Conservation (phyloP, 495 filamentous ascomycete species). For the Diplogelasinospora grovesii region DNA sequence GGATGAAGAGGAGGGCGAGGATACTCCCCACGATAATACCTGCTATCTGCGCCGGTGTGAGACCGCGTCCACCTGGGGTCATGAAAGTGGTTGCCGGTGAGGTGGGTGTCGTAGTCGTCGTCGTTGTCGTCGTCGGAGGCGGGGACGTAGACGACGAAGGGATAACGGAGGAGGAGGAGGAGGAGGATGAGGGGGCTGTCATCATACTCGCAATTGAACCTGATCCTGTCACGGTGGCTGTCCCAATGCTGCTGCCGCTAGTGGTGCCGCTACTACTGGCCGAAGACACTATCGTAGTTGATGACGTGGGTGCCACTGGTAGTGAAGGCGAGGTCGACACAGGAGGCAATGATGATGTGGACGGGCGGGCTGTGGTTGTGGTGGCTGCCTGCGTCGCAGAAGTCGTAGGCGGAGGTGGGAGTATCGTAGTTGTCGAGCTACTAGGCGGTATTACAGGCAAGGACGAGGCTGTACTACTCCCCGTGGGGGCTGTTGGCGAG, state of each 20-base stretch:
- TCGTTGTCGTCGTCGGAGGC: neutral
- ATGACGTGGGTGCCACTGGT: neutral
- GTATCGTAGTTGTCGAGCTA: too few relatives aligned
- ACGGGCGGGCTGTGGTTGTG: neutral
- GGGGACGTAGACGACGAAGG: neutral
- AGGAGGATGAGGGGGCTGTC: neutral
- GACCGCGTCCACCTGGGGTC: neutral
- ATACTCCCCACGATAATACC: conserved; percentile 16
- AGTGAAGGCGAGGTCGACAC: neutral
- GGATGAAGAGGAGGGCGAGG: conserved; percentile 17
- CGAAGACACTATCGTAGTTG: too few relatives aligned
- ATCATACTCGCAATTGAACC: too few relatives aligned
- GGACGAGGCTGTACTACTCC: too few relatives aligned
- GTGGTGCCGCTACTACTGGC: too few relatives aligned
- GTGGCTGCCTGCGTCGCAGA: neutral
- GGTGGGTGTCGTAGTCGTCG: neutral
- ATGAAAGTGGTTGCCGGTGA: neutral
- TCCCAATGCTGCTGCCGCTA: too few relatives aligned
- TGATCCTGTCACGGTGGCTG: too few relatives aligned
- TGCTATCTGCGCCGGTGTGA: conserved; percentile 18
- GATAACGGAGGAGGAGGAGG: neutral
- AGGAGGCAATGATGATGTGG: neutral
- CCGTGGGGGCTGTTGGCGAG: neutral
- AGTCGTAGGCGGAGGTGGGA: neutral
- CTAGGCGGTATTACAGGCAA: too few relatives aligned